Evolutionary conservation across 2,329 filamentous ascomycete species (phyloP).

Genomic region (Chaetomium globosum): DNA sequence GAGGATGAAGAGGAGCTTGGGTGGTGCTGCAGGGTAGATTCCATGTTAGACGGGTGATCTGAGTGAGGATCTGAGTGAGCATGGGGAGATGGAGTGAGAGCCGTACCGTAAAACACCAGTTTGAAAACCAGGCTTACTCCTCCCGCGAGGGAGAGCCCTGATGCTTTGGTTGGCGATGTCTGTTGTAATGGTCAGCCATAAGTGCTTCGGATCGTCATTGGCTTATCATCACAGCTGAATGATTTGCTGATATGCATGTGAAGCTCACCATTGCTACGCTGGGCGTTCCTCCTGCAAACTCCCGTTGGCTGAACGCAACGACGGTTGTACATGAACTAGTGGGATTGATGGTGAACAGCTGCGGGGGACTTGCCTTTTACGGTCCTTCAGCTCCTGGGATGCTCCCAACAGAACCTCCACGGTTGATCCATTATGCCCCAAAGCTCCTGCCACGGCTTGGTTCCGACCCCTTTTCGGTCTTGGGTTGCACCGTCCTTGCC

Average conservation of each 20-base stretch:
- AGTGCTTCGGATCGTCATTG: background rate
- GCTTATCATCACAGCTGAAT: background rate
- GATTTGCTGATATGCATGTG: background rate
- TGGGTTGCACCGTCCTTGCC: background rate
- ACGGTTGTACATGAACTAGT: background rate
- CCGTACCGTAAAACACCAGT: constrained; percentile 23
- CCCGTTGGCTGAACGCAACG: background rate
- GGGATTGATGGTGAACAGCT: too few relatives aligned
- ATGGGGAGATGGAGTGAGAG: background rate
- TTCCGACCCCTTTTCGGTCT: background rate
- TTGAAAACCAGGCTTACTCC: constrained; percentile 26
- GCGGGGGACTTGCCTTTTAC: background rate
- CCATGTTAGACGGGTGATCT: background rate
- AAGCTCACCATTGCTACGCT: background rate
- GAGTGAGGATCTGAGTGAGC: background rate
- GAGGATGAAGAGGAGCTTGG: constrained; percentile 36
- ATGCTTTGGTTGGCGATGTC: constrained; percentile 1
- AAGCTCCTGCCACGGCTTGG: background rate
- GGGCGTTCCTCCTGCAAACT: background rate
- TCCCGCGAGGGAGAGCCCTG: constrained; percentile 17
- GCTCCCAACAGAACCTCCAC: background rate
- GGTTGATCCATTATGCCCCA: background rate
- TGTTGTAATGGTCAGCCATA: background rate
- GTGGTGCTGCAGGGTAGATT: constrained; percentile 24
- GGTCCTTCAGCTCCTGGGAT: background rate